These are phyloP conservation scores for Hordeum pubiflorum DNA, from an alignment of 202 grass and related monocot species.

Conservation along the genomic window DNA sequence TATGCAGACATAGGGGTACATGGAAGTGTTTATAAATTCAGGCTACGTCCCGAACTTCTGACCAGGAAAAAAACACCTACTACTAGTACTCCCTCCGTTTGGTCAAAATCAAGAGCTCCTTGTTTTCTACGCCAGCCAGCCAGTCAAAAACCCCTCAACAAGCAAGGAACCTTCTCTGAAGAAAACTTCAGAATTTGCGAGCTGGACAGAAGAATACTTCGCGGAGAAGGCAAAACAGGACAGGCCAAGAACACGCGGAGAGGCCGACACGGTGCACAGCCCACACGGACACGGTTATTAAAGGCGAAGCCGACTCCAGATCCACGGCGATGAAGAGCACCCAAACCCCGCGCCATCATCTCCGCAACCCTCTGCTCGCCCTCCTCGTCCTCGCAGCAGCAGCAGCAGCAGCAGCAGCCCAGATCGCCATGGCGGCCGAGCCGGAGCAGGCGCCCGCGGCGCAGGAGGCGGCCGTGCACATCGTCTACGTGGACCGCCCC, in stretches of 20 bases:
- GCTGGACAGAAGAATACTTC: not conserved
- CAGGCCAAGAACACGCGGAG: constrained; percentile 7
- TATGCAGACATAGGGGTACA: too few relatives aligned
- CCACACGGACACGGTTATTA: not conserved
- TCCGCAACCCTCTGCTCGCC: not conserved
- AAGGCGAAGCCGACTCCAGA: not conserved
- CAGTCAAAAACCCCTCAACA: not conserved
- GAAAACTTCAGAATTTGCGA: not conserved
- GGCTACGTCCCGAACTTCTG: too few relatives aligned
- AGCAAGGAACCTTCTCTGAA: not conserved
- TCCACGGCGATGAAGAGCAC: constrained; percentile 19
- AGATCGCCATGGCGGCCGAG: constrained; percentile 43
- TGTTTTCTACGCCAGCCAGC: not conserved
- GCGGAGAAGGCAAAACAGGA: constrained; percentile 4
- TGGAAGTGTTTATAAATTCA: too few relatives aligned
- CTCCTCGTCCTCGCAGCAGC: constrained; percentile 14
- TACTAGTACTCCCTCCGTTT: too few relatives aligned
- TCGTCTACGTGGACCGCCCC: constrained; percentile 68
- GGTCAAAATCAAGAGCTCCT: not conserved
- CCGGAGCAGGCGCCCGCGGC: constrained; percentile 26
- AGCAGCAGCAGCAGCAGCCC: not conserved
- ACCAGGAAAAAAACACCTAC: too few relatives aligned
- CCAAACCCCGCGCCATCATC: not conserved
- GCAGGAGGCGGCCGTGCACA: constrained; percentile 62
- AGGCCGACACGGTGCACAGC: not conserved